Evolutionary conservation across 1,139 yeast species (phyloP).

Genomic region (Eremothecium gossypii): DNA sequence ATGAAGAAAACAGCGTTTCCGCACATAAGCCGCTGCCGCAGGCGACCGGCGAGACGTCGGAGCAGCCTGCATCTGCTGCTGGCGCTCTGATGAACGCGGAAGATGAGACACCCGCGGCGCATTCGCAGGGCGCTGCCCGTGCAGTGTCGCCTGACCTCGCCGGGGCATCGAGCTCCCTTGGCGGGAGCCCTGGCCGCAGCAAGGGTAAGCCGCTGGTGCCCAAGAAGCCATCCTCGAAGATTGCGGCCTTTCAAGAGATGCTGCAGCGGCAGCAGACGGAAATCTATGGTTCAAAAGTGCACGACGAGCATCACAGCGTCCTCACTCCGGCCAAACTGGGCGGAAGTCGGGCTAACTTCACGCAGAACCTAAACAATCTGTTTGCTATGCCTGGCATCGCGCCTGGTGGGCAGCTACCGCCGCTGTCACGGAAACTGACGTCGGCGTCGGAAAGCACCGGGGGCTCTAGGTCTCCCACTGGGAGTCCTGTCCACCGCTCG

Average conservation of each 20-base stretch:
- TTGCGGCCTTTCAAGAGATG: slow-evolving; percentile 74
- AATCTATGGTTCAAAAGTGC: slow-evolving; percentile 4
- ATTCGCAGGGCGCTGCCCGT: no score
- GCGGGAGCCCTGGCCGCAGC: slow-evolving; percentile 10
- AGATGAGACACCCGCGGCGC: no score
- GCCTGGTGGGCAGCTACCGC: slow-evolving; percentile 31
- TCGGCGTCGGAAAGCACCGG: neutral
- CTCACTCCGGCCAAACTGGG: slow-evolving; percentile 6
- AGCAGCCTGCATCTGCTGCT: no score
- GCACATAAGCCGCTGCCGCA: no score
- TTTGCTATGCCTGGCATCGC: slow-evolving; percentile 64
- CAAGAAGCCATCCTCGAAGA: slow-evolving; percentile 64
- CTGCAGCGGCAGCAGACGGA: slow-evolving; percentile 31
- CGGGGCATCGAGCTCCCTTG: neutral
- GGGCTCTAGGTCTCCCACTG: no score
- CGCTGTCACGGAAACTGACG: slow-evolving; percentile 15
- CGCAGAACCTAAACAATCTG: slow-evolving; percentile 48
- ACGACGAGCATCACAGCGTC: slow-evolving; percentile 6
- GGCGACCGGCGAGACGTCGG: no score
- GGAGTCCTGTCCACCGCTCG: no score
- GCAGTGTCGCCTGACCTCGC: no score
- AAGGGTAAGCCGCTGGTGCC: slow-evolving; percentile 61
- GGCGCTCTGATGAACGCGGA: no score
- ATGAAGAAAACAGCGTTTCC: no score
- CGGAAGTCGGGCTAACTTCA: slow-evolving; percentile 35